Base-by-base conservation (phyloP, 805 yeast species). In the Cyberlindnera meyerae region DNA sequence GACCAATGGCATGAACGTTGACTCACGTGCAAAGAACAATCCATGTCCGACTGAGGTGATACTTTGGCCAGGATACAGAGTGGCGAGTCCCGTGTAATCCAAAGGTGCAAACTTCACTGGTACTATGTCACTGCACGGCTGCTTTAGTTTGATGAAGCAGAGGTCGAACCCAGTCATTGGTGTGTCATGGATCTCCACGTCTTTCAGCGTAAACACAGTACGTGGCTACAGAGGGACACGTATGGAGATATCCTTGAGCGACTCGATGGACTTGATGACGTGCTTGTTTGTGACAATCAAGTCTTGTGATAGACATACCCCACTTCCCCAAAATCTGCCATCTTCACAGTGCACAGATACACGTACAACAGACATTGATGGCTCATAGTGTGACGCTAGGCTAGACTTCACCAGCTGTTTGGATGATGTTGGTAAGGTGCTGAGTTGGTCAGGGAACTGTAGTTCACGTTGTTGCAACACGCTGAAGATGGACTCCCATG, bases 251-350 rank as follows among this genome's bases (percentile, higher is more conserved):
- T 36, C 38, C 16, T 31, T 29, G 15, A 52, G 12, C 1, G 31
- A n/a, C 2, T 40, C 37, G 6, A 42, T 25, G 18, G 42, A 31
- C 29, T 49, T 48, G 14, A 55, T 25, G 9, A 55, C 59, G 36
- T 55, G 59, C 11, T 41, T 33, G 29, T 55, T 55, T 2, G 59
- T 55, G 4, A 51, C 45, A 17, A 55, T 52, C 14, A 36, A 33
- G 8, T 36, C 29, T 0, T 35, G 13, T 2, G 48, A 37, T 4
- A 55, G 21, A 3, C 47, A 31, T n/a, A 55, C 45, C 5, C 59
- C 59, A 41, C 57, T 52, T 1, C 59, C 59, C 58, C 58, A 55
- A 28, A 43, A 54, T n/a, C 40, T 34, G 5, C 55, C 52, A 12
- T 33, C 33, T 1, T 15, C 16, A 1, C 54, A 32, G 6, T 31